Conservation (phyloP, 768 basidiomycete genomes). For the Naganishia friedmannii region DNA sequence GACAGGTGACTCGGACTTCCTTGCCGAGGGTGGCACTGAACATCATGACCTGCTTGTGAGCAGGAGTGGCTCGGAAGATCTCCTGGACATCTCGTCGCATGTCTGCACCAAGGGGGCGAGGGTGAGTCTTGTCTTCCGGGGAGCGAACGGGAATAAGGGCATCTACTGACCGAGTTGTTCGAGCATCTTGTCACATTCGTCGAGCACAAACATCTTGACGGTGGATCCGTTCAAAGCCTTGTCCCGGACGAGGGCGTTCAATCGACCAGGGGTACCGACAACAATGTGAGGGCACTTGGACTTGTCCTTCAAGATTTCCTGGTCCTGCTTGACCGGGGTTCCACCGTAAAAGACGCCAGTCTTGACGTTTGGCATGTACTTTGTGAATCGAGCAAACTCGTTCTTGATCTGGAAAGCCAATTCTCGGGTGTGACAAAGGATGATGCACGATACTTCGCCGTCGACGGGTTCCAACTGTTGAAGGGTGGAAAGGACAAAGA, state of each 20-base stretch:
- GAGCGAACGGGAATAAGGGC: conserved; percentile 18
- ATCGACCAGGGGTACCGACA: conserved; percentile 94
- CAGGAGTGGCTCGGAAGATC: conserved; percentile 97
- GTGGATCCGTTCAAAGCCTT: conserved; percentile 84
- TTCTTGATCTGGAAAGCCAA: conserved; percentile 99
- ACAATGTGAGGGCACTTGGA: conserved; percentile 97
- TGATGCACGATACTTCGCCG: conserved; percentile 95
- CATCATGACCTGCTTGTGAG: conserved; percentile 99
- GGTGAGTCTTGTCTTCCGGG: neutral
- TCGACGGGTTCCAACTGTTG: conserved; percentile 98
- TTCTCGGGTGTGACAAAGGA: conserved; percentile 98
- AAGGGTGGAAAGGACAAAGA: conserved; percentile 94
- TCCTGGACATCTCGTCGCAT: conserved; percentile 99
- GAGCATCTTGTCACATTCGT: conserved; percentile 99
- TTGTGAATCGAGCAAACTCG: conserved; percentile 97
- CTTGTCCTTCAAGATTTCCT: conserved; percentile 91
- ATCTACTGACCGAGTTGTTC: conserved; percentile 98
- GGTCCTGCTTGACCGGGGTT: conserved; percentile 87
- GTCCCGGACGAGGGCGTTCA: conserved; percentile 92
- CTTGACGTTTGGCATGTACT: conserved; percentile 99
- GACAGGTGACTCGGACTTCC: conserved; percentile 95
- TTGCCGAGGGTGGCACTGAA: conserved; percentile 97
- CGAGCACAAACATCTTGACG: conserved; percentile 98
- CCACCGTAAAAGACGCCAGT: conserved; percentile 98
- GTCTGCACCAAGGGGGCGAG: conserved; percentile 61